Conservation (phyloP, 192 early-diverging fungal genomes). For the Coemansia sp. region DNA sequence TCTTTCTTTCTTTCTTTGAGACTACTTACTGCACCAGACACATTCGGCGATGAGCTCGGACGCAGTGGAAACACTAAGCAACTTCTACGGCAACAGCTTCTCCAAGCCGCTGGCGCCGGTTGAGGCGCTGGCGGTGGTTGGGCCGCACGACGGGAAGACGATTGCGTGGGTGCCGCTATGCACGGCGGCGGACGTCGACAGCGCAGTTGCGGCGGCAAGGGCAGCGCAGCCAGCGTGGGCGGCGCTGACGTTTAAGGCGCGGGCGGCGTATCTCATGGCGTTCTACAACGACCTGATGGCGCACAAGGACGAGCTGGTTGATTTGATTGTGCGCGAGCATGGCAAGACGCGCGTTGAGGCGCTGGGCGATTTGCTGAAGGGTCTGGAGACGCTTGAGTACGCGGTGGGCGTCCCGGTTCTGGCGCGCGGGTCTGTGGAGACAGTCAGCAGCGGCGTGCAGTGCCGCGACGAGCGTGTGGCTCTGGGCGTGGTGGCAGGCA, state of each 20-base stretch:
- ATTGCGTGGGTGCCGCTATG: slow-evolving; percentile 70
- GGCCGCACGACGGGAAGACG: slow-evolving; percentile 63
- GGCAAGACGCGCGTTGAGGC: slow-evolving; percentile 80
- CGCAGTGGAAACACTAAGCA: slow-evolving; percentile 16
- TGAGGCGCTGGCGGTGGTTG: slow-evolving; percentile 60
- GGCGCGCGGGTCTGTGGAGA: slow-evolving; percentile 62
- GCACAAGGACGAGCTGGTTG: slow-evolving; percentile 69
- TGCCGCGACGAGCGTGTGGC: slow-evolving; percentile 68
- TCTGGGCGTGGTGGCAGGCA: slow-evolving; percentile 75
- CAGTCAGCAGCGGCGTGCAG: slow-evolving; percentile 68
- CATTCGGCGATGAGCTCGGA: not conserved
- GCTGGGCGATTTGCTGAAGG: slow-evolving; percentile 72
- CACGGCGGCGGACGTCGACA: slow-evolving; percentile 58
- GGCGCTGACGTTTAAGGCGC: slow-evolving; percentile 69
- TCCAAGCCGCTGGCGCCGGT: slow-evolving; percentile 1
- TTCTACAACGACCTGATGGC: slow-evolving; percentile 61
- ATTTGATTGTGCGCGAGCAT: slow-evolving; percentile 75
- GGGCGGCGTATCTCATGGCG: slow-evolving; percentile 63
- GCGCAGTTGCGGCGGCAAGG: slow-evolving; percentile 62
- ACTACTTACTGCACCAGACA: not conserved
- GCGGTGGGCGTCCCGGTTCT: slow-evolving; percentile 69
- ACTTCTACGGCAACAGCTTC: slow-evolving; percentile 36
- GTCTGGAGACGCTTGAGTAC: slow-evolving; percentile 80
- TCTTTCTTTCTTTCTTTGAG: not conserved
- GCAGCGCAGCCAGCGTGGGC: slow-evolving; percentile 64